These are phyloP conservation scores for Ceriops tagal DNA, from an alignment of 345 rosid species.

Conservation along the genomic window DNA sequence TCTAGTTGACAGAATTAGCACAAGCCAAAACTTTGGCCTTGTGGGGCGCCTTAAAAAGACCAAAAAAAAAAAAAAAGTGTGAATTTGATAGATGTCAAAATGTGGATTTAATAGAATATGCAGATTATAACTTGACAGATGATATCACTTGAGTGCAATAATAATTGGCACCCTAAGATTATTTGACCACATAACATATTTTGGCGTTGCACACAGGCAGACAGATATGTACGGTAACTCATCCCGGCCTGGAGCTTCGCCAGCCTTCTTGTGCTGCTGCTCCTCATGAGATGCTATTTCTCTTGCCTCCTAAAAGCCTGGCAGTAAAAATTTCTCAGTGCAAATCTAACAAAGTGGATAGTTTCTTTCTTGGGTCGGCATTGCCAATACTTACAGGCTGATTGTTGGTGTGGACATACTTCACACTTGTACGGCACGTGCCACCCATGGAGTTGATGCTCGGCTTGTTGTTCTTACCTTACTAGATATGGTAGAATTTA, in stretches of 20 bases:
- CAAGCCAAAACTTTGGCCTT: too few relatives aligned
- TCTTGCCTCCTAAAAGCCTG: not conserved
- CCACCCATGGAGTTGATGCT: not conserved
- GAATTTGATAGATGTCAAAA: too few relatives aligned
- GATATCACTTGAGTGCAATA: too few relatives aligned
- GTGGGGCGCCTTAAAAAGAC: too few relatives aligned
- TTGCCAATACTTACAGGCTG: not conserved
- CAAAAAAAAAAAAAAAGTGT: too few relatives aligned
- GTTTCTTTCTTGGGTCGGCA: not conserved
- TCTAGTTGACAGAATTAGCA: too few relatives aligned
- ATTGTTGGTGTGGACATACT: not conserved
- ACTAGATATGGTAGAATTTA: too few relatives aligned
- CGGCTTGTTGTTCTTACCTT: not conserved
- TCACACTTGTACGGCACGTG: slow-evolving; percentile 31
- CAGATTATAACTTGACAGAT: too few relatives aligned
- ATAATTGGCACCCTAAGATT: too few relatives aligned
- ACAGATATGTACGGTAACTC: slow-evolving; percentile 24
- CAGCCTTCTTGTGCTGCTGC: slow-evolving; percentile 34
- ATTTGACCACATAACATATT: too few relatives aligned
- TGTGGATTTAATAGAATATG: too few relatives aligned
- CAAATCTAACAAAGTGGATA: not conserved
- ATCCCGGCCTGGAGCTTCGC: slow-evolving; percentile 53
- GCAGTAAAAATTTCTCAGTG: too few relatives aligned
- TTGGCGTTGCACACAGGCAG: not conserved
- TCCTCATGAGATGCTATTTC: slow-evolving; percentile 50